Evolutionary conservation across 2,329 filamentous ascomycete genomes (phyloP).

Genomic region (Alternaria angustiovoidea): DNA sequence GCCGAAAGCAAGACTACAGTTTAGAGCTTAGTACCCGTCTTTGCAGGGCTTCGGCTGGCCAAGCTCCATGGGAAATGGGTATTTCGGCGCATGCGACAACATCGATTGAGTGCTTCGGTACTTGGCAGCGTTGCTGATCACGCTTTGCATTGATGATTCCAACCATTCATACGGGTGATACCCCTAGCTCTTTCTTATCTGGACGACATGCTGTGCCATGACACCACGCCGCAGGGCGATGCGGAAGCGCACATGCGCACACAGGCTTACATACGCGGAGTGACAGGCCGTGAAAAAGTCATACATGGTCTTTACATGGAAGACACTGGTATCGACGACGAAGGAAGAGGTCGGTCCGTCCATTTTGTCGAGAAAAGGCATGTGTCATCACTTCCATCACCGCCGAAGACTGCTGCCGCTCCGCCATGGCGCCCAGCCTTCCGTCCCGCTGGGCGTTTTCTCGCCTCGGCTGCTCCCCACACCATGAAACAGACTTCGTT

Average conservation of each 20-base stretch:
- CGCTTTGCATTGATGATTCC: conserved; percentile 6
- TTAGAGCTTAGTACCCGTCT: conserved; percentile 13
- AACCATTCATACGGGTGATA: conserved; percentile 15
- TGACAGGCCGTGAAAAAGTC: background rate
- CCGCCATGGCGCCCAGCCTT: conserved; percentile 24
- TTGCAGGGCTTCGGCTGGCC: conserved; percentile 20
- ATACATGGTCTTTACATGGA: background rate
- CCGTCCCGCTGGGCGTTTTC: conserved; percentile 17
- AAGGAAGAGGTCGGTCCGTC: background rate
- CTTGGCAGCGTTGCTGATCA: conserved; percentile 38
- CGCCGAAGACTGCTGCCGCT: conserved; percentile 12
- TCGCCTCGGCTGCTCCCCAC: conserved; percentile 19
- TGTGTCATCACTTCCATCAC: conserved; percentile 1
- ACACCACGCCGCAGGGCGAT: background rate
- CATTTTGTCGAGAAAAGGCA: background rate
- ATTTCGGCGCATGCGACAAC: conserved; percentile 26
- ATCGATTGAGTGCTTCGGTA: conserved; percentile 30
- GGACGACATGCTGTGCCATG: conserved; percentile 12
- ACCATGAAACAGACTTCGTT: conserved; percentile 13
- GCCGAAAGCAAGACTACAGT: conserved; percentile 5
- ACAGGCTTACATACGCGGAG: background rate
- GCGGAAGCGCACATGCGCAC: background rate
- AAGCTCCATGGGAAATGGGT: conserved; percentile 26
- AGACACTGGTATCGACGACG: background rate
- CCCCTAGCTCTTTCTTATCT: conserved; percentile 28